Percentiles rank a stretch among this genome's conserved stretches.
Evolutionary conservation across 1,284 basidiomycete genomes (phyloP).

Genomic region (Amylostereum areolatum): DNA sequence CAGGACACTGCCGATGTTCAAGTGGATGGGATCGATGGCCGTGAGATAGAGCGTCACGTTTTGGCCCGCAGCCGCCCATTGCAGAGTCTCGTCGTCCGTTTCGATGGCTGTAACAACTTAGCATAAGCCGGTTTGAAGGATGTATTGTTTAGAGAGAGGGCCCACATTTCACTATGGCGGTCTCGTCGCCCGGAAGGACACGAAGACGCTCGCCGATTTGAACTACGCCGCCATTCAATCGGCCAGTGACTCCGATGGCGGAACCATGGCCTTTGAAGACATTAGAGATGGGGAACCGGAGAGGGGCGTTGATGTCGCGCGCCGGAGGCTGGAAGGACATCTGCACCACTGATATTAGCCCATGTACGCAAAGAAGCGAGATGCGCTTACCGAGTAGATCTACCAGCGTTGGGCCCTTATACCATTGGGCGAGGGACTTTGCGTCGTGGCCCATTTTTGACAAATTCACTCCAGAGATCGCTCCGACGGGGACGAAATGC

Average conservation of each 20-base stretch:
- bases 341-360: slow-evolving; percentile 31
- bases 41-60: slow-evolving; percentile 86
- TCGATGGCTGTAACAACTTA: slow-evolving; percentile 67
- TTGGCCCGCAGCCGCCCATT: slow-evolving; percentile 88
- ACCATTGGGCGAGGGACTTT: slow-evolving; percentile 65
- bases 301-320: slow-evolving; percentile 70
- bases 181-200: slow-evolving; percentile 90
- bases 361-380: slow-evolving; percentile 1
- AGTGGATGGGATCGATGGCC: slow-evolving; percentile 80
- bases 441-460: slow-evolving; percentile 32
- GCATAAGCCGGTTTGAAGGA: slow-evolving; percentile 1
- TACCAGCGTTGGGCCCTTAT: slow-evolving; percentile 80
- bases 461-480: slow-evolving; percentile 89
- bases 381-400: slow-evolving; percentile 67
- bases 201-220: slow-evolving; percentile 89
- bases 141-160: background rate
- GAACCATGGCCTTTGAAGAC: slow-evolving; percentile 89
- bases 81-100: slow-evolving; percentile 70
- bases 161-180: slow-evolving; percentile 76
- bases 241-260: slow-evolving; percentile 81
- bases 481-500: slow-evolving; percentile 85
- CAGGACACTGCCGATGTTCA: slow-evolving; percentile 86
- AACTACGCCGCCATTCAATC: slow-evolving; percentile 82
- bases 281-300: slow-evolving; percentile 90
- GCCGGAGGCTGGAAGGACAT: slow-evolving; percentile 78